Percentiles rank a stretch among this genome's conserved stretches.
These are phyloP conservation scores for Canavalia ensiformis DNA, from an alignment of 306 rosid genomes.

Conservation along the genomic window DNA sequence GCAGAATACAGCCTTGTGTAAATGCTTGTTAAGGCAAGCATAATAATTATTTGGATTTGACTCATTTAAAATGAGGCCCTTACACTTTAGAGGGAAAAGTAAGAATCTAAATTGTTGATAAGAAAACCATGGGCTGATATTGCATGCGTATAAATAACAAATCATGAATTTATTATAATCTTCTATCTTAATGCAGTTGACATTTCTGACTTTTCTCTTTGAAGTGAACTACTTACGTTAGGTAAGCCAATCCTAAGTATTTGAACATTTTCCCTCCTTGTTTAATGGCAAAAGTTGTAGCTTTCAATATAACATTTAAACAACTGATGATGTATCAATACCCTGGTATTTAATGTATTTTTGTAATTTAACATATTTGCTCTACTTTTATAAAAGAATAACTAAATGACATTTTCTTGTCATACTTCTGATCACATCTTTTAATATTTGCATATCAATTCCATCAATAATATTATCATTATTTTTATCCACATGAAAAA, in stretches of 20 bases:
- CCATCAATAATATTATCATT: background rate
- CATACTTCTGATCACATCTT: background rate
- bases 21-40: background rate
- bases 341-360: background rate
- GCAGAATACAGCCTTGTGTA: background rate
- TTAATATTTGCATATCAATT: background rate
- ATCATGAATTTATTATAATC: background rate
- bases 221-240: too few species aligned
- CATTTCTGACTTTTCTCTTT: background rate
- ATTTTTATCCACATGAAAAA: background rate
- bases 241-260: background rate
- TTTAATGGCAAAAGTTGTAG: background rate
- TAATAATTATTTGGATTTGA: background rate
- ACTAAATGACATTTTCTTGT: background rate
- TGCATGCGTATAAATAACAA: background rate
- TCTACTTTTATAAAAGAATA: background rate
- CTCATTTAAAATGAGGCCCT: background rate
- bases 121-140: background rate
- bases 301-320: conserved; percentile 17
- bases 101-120: too few species aligned
- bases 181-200: background rate
- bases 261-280: background rate
- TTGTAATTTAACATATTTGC: background rate
- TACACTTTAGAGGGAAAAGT: too few species aligned
- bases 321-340: conserved; percentile 1